Evolutionary conservation across 2,329 filamentous ascomycete species (phyloP).

Genomic region (Sclerotiophoma versabilis): DNA sequence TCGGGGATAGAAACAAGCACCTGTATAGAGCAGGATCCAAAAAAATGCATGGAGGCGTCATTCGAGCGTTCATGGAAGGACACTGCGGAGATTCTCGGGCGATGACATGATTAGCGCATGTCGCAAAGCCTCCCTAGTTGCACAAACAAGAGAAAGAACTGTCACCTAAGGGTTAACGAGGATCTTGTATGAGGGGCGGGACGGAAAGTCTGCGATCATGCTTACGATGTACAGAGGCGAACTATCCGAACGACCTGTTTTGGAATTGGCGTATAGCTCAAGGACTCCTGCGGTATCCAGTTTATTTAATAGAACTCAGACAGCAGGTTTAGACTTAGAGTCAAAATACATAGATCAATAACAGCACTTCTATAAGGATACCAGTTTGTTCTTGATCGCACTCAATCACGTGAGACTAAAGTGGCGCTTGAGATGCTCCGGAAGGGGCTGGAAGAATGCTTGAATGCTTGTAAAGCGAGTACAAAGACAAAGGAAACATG

Average conservation of each 20-base stretch:
- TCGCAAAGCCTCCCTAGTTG: background rate
- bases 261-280: too few relatives aligned
- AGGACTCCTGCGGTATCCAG: too few relatives aligned
- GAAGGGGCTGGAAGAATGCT: background rate
- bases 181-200: background rate
- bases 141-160: background rate
- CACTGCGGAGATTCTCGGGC: too few relatives aligned
- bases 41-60: too few relatives aligned
- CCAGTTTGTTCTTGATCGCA: background rate
- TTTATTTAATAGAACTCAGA: too few relatives aligned
- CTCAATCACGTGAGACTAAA: background rate
- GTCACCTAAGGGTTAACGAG: background rate
- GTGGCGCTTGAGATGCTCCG: background rate
- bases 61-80: too few relatives aligned
- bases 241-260: background rate
- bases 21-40: too few relatives aligned
- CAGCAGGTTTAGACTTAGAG: too few relatives aligned
- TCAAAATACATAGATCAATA: background rate
- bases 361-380: background rate
- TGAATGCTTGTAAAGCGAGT: conserved; percentile 5
- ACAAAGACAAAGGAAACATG: background rate
- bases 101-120: background rate
- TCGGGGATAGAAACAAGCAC: too few relatives aligned
- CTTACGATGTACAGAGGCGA: background rate
- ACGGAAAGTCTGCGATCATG: background rate